Base-by-base conservation (phyloP, 176 grass and related monocot genomes). In the Chrysopogon serrulatus region DNA sequence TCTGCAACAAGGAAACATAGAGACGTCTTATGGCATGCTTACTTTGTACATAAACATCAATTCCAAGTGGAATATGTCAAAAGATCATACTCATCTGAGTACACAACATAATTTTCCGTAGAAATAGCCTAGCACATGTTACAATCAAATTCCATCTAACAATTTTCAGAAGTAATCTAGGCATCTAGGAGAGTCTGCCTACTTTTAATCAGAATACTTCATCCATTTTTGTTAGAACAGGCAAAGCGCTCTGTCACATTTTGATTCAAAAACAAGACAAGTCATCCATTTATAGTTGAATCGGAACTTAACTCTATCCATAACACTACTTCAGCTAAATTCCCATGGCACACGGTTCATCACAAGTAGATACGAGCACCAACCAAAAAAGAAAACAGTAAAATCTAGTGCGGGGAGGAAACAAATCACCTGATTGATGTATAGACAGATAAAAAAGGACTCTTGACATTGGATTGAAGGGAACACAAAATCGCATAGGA, bases 1-100 rank as follows among this genome's bases (percentile, higher is more conserved):
- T 61, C 69, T 86, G 65, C 66, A 85, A 59, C 17, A 84, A 78
- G 6, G 74, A 76, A 83, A 73, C 2, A 41, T 24, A 41, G 6
- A 83, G 4, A 64, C 56, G 32, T 44, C 78, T 83, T 64, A 78
- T 41, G 6, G 70, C 18, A 81, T 19, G 53, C 59, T 62, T 32
- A 26, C 8, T 68, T 30, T 15, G 3, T 69, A 30, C 62, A 47
- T 26, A 68, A 75, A 74, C 4, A 19, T 37, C 4, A 74, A 44
- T 24, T 33, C 4, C 80, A 88, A 19, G 49, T n/a, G 21, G 1
- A 51, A 48, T 64, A 18, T 45, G 5, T 36, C 4, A 47, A 0
- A 1, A 30, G 16, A 68, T 2, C 17, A 5, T 45, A 60, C 10
- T 82, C 30, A 82, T 35, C 41, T 57, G 8, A 80, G 27, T 12